Evolutionary conservation across 345 rosid species (phyloP), one percentile per base, ranked within the genome.

Genomic region (Luvunga scandens): DNA sequence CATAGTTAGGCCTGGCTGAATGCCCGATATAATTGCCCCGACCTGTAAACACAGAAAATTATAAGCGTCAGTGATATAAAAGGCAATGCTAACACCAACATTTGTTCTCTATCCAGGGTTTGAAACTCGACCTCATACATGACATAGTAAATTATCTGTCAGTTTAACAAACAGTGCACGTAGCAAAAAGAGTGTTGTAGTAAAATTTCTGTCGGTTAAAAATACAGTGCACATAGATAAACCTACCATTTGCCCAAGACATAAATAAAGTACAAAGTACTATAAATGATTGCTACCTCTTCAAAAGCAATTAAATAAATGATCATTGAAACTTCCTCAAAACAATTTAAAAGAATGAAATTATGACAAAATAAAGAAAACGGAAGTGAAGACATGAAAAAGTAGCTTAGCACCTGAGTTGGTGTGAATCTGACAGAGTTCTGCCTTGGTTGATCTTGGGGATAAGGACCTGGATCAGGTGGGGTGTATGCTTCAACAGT

Each of bases 1-100:
- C 99, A 96, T 94, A 50, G 98, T 92, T 50, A 96, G 87, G 72
- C 99, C 99, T 64, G 99, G 98, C 86, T 96, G 98, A 83, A 94
- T 87, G 77, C 99, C 99, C 77, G 99, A 96, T 67, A 91, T 89
- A 83, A 96, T 96, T 28, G 99, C 99, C 79, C 97, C 98, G 80
- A 91, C 86, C 98, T 96, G 92, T 82, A 81, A n/a, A 76, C 50
- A 71, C 24, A 18, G 59, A 70, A 70, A 71, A 57, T 56, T 27
- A 76, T 7, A 81, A 56, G 62, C 73, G 65, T 56, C 65, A 71
- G 33, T 31, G 30, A 72, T 63, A 57, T 16, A 16, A 24, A 34
- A 66, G n/a, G 24, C 10, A 10, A 24, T 45, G 21, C 64, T 7
- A 50, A 28, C 59, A 67, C 57, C 24, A 31, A 42, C 36, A 74